Evolutionary conservation across 163 green algal species (phyloP).

Genomic region (Scenedesmus sp.): DNA sequence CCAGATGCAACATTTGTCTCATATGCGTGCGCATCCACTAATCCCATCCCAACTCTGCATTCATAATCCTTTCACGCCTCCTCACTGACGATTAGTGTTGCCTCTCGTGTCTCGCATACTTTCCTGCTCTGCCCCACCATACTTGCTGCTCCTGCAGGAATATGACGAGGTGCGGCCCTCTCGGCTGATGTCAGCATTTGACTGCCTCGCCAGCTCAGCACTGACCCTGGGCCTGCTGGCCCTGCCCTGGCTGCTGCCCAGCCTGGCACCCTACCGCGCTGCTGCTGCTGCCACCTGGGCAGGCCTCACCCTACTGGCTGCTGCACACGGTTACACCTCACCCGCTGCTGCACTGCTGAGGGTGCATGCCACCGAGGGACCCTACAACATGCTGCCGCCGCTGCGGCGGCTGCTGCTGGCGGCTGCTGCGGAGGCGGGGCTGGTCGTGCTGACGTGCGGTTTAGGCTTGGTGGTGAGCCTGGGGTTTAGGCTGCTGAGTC

Average conservation of each 20-base stretch:
- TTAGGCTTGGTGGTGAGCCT: neutral
- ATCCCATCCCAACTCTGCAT: too few species aligned
- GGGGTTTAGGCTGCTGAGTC: slow-evolving; percentile 14
- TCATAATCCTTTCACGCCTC: too few species aligned
- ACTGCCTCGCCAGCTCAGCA: neutral
- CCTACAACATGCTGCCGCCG: neutral
- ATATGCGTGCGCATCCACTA: too few species aligned
- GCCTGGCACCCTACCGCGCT: neutral
- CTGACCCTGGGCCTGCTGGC: neutral
- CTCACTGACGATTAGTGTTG: too few species aligned
- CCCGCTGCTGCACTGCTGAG: slow-evolving; percentile 1
- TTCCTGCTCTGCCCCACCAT: neutral
- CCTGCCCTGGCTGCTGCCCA: neutral
- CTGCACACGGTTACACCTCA: neutral
- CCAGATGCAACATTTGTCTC: too few species aligned
- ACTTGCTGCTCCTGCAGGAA: slow-evolving; percentile 3
- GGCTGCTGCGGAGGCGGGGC: neutral
- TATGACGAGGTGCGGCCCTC: slow-evolving; percentile 26
- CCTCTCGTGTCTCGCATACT: neutral
- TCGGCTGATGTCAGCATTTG: neutral
- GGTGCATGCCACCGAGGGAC: slow-evolving; percentile 23
- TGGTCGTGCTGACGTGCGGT: neutral
- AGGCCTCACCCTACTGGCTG: neutral
- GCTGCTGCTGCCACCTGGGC: neutral
- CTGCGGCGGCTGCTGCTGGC: neutral